Conservation (phyloP, 805 yeast genomes). For the Wickerhamiella australiensis region DNA sequence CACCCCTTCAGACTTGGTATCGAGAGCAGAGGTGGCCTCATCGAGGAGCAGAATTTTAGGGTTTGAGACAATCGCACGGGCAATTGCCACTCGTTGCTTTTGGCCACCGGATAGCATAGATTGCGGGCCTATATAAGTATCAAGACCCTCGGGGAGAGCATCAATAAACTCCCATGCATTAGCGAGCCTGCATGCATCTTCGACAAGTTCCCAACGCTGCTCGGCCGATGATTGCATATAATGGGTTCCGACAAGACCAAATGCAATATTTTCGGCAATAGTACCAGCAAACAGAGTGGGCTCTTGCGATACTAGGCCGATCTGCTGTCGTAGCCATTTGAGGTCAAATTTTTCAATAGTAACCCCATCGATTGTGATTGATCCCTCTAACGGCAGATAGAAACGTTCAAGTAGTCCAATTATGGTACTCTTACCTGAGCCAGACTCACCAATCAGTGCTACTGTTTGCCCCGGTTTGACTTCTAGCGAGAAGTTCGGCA, state of each 20-base stretch:
- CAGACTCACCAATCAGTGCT: constrained; percentile 88
- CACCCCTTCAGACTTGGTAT: constrained; percentile 30
- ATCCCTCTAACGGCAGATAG: constrained; percentile 63
- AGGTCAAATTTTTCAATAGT: constrained; percentile 60
- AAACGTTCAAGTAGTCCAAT: constrained; percentile 72
- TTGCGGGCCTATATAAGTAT: constrained; percentile 28
- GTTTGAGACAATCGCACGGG: constrained; percentile 47
- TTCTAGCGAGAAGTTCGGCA: constrained; percentile 21
- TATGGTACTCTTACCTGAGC: constrained; percentile 85
- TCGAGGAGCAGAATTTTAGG: constrained; percentile 47
- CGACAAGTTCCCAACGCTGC: constrained; percentile 27
- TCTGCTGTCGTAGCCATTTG: constrained; percentile 53
- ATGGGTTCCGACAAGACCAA: constrained; percentile 63
- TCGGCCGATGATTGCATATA: constrained; percentile 36
- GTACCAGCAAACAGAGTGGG: constrained; percentile 83
- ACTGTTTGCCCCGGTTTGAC: constrained; percentile 72
- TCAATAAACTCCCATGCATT: constrained; percentile 29
- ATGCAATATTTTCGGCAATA: constrained; percentile 71
- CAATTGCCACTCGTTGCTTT: constrained; percentile 54
- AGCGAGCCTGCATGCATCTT: constrained; percentile 27
- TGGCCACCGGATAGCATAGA: constrained; percentile 52
- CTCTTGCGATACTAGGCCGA: constrained; percentile 90
- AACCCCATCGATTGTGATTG: constrained; percentile 67
- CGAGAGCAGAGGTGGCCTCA: constrained; percentile 47
- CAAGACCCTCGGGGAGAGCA: constrained; percentile 51